phyloP scores from a whole-genome alignment of 345 rosid genomes.

The Excoecaria cochinchinensis region DNA sequence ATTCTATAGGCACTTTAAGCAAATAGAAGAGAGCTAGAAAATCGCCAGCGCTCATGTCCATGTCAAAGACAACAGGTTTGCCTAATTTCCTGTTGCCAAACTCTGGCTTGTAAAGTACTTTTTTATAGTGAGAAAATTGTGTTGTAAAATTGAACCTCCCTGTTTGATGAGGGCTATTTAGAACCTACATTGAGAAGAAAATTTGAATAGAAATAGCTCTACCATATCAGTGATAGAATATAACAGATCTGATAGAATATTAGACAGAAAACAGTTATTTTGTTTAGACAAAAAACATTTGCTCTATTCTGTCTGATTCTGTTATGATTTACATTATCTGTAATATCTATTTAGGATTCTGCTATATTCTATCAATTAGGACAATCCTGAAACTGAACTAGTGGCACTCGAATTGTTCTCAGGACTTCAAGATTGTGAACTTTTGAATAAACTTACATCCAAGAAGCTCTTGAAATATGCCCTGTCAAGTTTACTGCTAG shows the following conservation, averaged over 20 bases:
- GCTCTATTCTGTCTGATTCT: too few relatives aligned
- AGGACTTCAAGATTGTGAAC: too few relatives aligned
- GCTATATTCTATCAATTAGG: too few relatives aligned
- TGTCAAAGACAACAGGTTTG: constrained; percentile 79
- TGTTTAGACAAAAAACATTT: too few relatives aligned
- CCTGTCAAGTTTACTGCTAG: constrained; percentile 48
- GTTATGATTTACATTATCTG: too few relatives aligned
- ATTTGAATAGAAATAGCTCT: background rate
- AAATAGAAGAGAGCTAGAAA: constrained; percentile 78
- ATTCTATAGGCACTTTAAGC: constrained; percentile 72
- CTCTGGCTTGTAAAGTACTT: constrained; percentile 59
- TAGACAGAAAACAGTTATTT: too few relatives aligned
- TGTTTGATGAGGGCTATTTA: constrained; percentile 54
- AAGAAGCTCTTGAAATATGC: constrained; percentile 74
- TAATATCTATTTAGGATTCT: too few relatives aligned
- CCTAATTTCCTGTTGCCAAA: constrained; percentile 50
- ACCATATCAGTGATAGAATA: background rate
- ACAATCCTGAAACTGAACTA: too few relatives aligned
- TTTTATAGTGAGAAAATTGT: constrained; percentile 67
- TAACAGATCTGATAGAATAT: too few relatives aligned
- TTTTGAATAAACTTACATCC: constrained; percentile 52
- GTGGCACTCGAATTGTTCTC: too few relatives aligned
- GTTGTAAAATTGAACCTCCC: constrained; percentile 73
- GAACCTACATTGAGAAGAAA: constrained; percentile 42
- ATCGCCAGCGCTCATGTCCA: constrained; percentile 98